Evolutionary conservation across 306 rosid species (phyloP).

Genomic region (Glycine tomentella): DNA sequence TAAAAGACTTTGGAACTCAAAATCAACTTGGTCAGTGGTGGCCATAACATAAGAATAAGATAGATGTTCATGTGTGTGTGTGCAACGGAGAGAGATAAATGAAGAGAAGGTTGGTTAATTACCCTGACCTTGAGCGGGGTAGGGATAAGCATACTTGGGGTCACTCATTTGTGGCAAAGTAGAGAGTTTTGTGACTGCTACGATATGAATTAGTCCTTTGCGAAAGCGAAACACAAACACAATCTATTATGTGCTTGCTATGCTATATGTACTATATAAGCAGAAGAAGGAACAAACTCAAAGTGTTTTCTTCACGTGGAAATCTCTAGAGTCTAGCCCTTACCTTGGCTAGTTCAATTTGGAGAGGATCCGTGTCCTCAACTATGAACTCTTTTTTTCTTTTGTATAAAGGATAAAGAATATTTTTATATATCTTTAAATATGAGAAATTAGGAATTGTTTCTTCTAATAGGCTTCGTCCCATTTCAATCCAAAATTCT

Average conservation of each 20-base stretch:
- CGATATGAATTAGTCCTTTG: background rate
- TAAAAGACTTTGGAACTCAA: background rate
- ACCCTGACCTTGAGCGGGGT: constrained; percentile 57
- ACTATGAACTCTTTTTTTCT: too few species aligned
- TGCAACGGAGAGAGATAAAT: too few species aligned
- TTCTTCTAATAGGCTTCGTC: too few species aligned
- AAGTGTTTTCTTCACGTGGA: background rate
- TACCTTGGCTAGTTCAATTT: background rate
- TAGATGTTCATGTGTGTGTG: too few species aligned
- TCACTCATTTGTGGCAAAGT: constrained; percentile 63
- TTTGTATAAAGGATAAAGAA: too few species aligned
- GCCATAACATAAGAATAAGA: too few species aligned
- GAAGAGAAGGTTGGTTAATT: too few species aligned
- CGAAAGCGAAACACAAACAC: background rate
- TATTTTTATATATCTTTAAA: too few species aligned
- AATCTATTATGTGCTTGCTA: background rate
- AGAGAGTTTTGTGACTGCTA: background rate
- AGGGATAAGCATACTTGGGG: constrained; percentile 75
- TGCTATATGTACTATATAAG: background rate
- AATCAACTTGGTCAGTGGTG: background rate
- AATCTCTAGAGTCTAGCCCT: background rate
- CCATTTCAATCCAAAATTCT: too few species aligned
- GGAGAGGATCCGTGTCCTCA: too few species aligned
- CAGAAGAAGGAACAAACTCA: background rate
- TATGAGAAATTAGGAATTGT: too few species aligned